Evolutionary conservation across 176 grass and related monocot genomes (phyloP).

Genomic region (Echinochloa phyllopogon): DNA sequence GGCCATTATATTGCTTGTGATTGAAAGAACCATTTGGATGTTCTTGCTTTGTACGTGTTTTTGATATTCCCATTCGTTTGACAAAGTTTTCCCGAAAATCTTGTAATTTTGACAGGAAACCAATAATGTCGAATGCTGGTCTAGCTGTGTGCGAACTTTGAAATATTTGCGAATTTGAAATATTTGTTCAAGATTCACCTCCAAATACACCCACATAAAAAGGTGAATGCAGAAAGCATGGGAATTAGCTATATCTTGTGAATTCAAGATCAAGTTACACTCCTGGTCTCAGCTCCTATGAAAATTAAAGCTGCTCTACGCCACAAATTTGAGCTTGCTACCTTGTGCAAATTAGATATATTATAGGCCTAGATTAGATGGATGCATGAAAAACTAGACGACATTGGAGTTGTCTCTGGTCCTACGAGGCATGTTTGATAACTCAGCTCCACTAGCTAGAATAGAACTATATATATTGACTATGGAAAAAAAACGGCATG

Average conservation of each 20-base stretch:
- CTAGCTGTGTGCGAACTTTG: no score
- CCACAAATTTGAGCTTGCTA: neutral
- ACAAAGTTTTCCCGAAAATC: neutral
- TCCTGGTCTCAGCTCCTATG: no score
- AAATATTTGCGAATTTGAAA: no score
- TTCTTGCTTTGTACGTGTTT: neutral
- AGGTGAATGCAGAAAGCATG: no score
- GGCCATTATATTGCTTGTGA: neutral
- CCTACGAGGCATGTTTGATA: neutral
- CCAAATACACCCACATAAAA: no score
- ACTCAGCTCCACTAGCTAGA: neutral
- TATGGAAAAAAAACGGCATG: neutral
- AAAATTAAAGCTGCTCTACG: no score
- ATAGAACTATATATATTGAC: constrained; percentile 2
- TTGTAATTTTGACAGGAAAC: neutral
- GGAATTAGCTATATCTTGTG: no score
- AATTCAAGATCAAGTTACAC: no score
- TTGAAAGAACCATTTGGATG: neutral
- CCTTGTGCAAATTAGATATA: neutral
- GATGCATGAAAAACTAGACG: neutral
- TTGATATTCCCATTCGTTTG: no score
- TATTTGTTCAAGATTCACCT: no score
- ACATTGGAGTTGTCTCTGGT: neutral
- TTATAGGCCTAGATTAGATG: neutral
- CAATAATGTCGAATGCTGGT: no score